Base-by-base conservation (phyloP, 169 alveolate genomes). In the Neospora caninum region DNA sequence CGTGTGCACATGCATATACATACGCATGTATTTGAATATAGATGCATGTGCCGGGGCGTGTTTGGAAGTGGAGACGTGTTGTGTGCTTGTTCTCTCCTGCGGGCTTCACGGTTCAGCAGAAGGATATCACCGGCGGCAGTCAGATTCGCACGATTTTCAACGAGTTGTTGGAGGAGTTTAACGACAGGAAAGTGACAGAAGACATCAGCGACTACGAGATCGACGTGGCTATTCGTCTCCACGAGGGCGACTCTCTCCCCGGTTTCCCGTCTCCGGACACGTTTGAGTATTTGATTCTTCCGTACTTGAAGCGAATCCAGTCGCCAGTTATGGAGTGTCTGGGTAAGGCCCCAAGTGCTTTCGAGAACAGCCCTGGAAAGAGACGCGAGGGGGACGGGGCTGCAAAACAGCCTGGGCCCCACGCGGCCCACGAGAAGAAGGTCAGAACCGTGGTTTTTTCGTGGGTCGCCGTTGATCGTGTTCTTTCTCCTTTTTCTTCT, bases 221-320 rank as follows among this genome's bases (percentile, higher is more conserved):
- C 41, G 99, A 99, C 96, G 97, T 97, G 92, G 99, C 99, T n/a
- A 99, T 99, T 58, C 96, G 98, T 91, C 95, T 98, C 94, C 99
- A 99, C 94, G 99, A 99, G 95, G 99, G 99, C 25, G 99, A 99
- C 96, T 97, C 99, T 54, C 98, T 99, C 94, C 99, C 99, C 18
- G 99, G 99, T n/a, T 98, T 99, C 95, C 99, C 99, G 0, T 98
- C 99, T 54, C 99, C 99, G 7, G 99, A 98, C 96, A 99, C 99
- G 39, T 99, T 99, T 96, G 99, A 98, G 64, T 99, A 97, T 95
- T 96, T 99, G 73, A 98, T 99, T 53, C 96, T 98, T 36, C 99
- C 99, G 13, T 98, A 99, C 94, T 97, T 99, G 86, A 98, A 98
- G 94, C 97, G 97, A 93, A 96, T 99, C 31, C 98, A 97, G 94